Evolutionary conservation across 1,284 basidiomycete species (phyloP).

Genomic region (Gomphus bonarii): DNA sequence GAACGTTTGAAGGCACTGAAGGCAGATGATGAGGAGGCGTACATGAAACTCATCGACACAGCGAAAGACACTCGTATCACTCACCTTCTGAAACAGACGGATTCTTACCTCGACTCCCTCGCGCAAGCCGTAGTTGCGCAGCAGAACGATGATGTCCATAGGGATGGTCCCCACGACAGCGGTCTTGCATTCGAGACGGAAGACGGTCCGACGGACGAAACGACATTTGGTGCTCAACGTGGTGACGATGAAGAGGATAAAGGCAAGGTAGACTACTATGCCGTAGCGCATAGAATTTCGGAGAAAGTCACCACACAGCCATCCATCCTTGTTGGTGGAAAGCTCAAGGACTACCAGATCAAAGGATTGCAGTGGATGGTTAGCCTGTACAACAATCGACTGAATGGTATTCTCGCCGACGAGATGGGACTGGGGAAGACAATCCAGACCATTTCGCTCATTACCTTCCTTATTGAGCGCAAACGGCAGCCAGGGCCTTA

Average conservation of each 20-base stretch:
- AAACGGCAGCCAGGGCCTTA: constrained; percentile 93
- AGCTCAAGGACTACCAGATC: constrained; percentile 87
- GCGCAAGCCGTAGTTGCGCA: constrained; percentile 92
- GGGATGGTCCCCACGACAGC: constrained; percentile 16
- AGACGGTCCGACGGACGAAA: constrained; percentile 73
- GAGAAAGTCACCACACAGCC: constrained; percentile 88
- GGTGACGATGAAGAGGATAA: constrained; percentile 60
- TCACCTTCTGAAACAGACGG: constrained; percentile 91
- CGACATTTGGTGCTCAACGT: constrained; percentile 81
- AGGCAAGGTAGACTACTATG: constrained; percentile 91
- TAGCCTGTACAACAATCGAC: constrained; percentile 95
- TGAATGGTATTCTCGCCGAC: constrained; percentile 95
- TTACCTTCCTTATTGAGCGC: constrained; percentile 91
- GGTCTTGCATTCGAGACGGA: constrained; percentile 35
- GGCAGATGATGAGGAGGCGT: constrained; percentile 98
- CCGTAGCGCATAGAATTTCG: constrained; percentile 88
- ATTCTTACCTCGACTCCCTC: constrained; percentile 89
- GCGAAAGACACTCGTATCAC: constrained; percentile 99
- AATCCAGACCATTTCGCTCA: constrained; percentile 92
- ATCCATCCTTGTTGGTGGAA: constrained; percentile 70
- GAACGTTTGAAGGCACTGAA: constrained; percentile 98
- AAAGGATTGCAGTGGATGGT: constrained; percentile 98
- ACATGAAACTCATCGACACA: constrained; percentile 98
- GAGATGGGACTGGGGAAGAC: constrained; percentile 99
- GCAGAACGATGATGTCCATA: constrained; percentile 68